A percentile compares a stretch with the other conserved stretches of the same genome.
These are phyloP conservation scores for Fusarium pininemorale DNA, from an alignment of 2,329 filamentous ascomycete genomes.

Conservation along the genomic window DNA sequence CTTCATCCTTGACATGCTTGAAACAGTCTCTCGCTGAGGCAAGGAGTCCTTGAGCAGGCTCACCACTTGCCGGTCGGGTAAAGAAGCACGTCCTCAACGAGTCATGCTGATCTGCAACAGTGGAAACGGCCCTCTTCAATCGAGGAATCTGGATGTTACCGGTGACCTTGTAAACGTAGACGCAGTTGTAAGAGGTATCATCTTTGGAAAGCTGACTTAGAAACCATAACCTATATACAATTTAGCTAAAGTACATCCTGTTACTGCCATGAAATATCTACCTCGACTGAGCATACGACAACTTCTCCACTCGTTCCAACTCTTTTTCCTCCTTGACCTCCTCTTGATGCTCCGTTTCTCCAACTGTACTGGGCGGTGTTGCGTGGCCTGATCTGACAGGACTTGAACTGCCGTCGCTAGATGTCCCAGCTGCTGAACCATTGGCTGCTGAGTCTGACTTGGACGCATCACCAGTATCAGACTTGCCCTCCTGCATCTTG, in stretches of 20 bases:
- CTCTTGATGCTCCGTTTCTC: background rate
- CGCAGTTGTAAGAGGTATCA: background rate
- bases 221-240: constrained; percentile 2
- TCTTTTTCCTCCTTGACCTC: background rate
- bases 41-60: background rate
- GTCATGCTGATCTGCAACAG: background rate
- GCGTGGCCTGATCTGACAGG: background rate
- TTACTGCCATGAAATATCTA: background rate
- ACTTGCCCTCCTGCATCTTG: background rate
- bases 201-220: constrained; percentile 1
- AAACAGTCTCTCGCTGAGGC: background rate
- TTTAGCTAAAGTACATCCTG: background rate
- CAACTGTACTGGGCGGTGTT: background rate
- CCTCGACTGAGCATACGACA: background rate
- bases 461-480: background rate
- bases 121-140: background rate
- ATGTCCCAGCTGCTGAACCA: background rate
- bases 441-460: background rate
- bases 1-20: background rate
- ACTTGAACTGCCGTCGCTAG: background rate
- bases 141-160: background rate
- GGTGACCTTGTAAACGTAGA: background rate
- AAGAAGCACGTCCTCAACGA: background rate
- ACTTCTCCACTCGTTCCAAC: background rate
- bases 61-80: background rate